These are phyloP conservation scores for Xylariaceae sp. DNA, from an alignment of 2,329 filamentous ascomycete genomes.

Conservation along the genomic window DNA sequence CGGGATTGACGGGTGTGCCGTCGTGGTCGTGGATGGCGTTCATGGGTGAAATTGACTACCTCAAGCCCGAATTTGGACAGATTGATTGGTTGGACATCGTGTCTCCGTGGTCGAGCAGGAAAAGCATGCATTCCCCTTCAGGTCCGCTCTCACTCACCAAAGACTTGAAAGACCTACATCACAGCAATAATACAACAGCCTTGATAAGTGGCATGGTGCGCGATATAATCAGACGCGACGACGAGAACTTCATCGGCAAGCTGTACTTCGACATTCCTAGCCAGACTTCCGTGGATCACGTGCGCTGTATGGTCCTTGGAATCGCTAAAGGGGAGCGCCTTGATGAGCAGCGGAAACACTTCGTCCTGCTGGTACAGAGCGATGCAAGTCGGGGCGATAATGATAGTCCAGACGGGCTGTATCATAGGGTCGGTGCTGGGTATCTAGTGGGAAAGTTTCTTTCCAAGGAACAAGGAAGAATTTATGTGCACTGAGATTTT, in stretches of 20 bases:
- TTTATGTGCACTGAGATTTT: background rate
- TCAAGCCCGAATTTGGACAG: background rate
- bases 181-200: background rate
- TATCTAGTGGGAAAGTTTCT: conserved; percentile 1
- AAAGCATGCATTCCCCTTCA: background rate
- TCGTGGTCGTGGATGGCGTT: conserved; percentile 2
- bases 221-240: background rate
- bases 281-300: background rate
- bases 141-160: no score
- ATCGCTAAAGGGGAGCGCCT: background rate
- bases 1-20: background rate
- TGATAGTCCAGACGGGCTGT: background rate
- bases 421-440: conserved; percentile 1
- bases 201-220: background rate
- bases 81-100: background rate
- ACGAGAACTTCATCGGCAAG: background rate
- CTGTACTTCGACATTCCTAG: background rate
- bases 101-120: background rate
- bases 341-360: background rate
- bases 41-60: background rate
- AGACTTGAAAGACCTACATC: no score
- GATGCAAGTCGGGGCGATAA: background rate
- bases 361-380: background rate
- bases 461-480: background rate
- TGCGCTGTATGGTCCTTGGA: background rate